Percentiles rank a stretch among this genome's conserved stretches.
These are phyloP conservation scores for Simplicillium aogashimaense DNA, from an alignment of 2,329 filamentous ascomycete genomes.

Conservation along the genomic window DNA sequence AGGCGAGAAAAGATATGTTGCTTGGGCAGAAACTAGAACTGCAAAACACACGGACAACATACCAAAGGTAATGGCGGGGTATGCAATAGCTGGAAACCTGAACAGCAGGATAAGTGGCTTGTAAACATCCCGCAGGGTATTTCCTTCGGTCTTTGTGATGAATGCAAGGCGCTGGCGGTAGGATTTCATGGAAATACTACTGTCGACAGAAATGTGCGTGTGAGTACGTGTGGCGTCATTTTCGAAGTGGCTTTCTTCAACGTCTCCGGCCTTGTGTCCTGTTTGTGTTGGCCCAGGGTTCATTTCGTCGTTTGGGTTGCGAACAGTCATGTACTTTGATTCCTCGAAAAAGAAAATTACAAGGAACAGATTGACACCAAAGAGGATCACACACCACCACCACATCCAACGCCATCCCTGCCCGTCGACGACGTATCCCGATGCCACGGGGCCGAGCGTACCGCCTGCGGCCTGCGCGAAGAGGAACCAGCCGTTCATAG, in stretches of 20 bases:
- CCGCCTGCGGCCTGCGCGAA: slow-evolving; percentile 1
- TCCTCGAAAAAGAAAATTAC: slow-evolving; percentile 32
- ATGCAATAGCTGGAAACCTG: slow-evolving; percentile 27
- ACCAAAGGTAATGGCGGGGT: slow-evolving; percentile 23
- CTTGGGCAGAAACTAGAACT: slow-evolving; percentile 15
- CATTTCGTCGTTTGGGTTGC: too few species aligned
- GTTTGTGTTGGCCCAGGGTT: not conserved
- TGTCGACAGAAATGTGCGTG: slow-evolving; percentile 13
- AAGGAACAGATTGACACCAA: slow-evolving; percentile 23
- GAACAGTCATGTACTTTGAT: slow-evolving; percentile 21
- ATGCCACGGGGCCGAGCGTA: slow-evolving; percentile 26
- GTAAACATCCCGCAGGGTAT: slow-evolving; percentile 19
- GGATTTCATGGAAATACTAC: slow-evolving; percentile 25
- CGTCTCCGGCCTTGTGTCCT: not conserved
- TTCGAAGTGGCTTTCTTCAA: not conserved
- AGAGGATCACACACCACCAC: slow-evolving; percentile 33
- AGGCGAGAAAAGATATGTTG: slow-evolving; percentile 13
- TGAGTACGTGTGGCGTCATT: too few species aligned
- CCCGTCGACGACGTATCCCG: slow-evolving; percentile 21
- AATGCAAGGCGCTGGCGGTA: slow-evolving; percentile 30
- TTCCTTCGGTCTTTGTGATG: slow-evolving; percentile 11
- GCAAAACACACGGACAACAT: slow-evolving; percentile 25
- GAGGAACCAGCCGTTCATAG: slow-evolving; percentile 34
- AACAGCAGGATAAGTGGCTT: slow-evolving; percentile 24
- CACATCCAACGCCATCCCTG: slow-evolving; percentile 39